phyloP scores from a whole-genome alignment of 1,139 yeast species.

The Geotrichum bryndzae region DNA sequence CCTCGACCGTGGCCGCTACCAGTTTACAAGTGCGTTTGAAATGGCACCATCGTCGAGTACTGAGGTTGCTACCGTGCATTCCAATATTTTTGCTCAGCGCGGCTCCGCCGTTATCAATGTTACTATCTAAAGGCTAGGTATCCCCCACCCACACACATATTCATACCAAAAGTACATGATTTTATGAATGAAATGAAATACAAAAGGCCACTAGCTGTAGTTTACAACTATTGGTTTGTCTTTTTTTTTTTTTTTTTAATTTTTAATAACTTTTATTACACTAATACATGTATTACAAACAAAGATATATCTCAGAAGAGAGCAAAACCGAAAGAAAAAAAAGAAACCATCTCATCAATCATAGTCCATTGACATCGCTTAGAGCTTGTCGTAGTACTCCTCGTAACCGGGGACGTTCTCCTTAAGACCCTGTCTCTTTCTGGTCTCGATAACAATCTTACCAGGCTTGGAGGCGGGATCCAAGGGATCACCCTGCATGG shows the following conservation, averaged over 20 bases:
- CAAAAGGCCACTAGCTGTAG: too few species aligned
- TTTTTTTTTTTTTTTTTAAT: too few species aligned
- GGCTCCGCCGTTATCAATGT: background rate
- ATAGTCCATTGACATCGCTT: constrained; percentile 37
- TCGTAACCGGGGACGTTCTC: constrained; percentile 97
- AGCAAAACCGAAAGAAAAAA: too few species aligned
- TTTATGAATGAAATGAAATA: too few species aligned
- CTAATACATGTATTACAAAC: too few species aligned
- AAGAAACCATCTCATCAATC: background rate
- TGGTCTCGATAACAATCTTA: constrained; percentile 78
- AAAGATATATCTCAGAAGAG: too few species aligned
- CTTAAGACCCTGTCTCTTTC: constrained; percentile 98
- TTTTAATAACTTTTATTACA: too few species aligned
- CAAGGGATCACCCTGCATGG: constrained; percentile 85
- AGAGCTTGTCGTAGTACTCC: constrained; percentile 99
- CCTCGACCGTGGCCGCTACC: constrained; percentile 66
- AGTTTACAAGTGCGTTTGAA: constrained; percentile 72
- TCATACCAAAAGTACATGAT: too few species aligned
- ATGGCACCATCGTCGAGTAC: constrained; percentile 18
- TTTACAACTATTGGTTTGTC: too few species aligned
- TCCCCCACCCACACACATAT: too few species aligned
- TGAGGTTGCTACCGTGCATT: background rate
- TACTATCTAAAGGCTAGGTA: background rate
- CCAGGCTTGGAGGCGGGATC: constrained; percentile 95
- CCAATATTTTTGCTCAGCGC: background rate